phyloP scores from a whole-genome alignment of 805 yeast genomes.

The Grigorovia jiainica region DNA sequence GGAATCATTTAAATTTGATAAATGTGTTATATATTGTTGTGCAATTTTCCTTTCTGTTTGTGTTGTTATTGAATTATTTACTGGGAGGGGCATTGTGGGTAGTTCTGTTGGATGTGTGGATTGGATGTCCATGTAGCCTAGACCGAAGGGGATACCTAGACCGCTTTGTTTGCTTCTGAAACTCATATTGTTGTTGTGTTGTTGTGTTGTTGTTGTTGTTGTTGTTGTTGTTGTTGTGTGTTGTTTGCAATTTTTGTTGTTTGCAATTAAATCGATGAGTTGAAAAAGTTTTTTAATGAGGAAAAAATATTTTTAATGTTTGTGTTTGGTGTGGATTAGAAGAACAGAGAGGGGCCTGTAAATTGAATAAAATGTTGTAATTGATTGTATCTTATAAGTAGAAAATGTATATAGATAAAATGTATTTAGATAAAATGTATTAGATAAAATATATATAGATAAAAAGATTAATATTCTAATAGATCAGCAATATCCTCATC shows the following conservation, averaged over 20 bases:
- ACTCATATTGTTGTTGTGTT: slow-evolving; percentile 35
- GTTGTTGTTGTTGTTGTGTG: background rate
- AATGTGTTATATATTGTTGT: slow-evolving; percentile 41
- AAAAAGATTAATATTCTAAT: slow-evolving; percentile 51
- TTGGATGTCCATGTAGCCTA: slow-evolving; percentile 52
- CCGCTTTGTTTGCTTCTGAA: slow-evolving; percentile 30
- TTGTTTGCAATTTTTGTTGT: background rate
- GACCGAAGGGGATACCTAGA: slow-evolving; percentile 53
- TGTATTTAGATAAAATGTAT: too few species aligned
- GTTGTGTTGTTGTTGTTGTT: background rate
- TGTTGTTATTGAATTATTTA: slow-evolving; percentile 47
- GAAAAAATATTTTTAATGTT: background rate
- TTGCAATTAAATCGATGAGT: background rate
- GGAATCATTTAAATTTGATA: slow-evolving; percentile 48
- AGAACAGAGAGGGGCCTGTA: too few species aligned
- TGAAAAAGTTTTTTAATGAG: slow-evolving; percentile 2
- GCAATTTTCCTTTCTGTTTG: slow-evolving; percentile 41
- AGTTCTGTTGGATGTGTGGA: slow-evolving; percentile 7
- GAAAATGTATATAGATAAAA: background rate
- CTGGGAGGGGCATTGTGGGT: slow-evolving; percentile 46
- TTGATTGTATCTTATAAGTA: too few species aligned
- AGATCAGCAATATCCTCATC: slow-evolving; percentile 65
- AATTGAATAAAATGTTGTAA: too few species aligned
- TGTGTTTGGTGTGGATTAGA: too few species aligned
- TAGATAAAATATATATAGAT: too few species aligned